Base-by-base conservation (phyloP, 1,139 yeast genomes). In the Suhomyces coccinellae region DNA sequence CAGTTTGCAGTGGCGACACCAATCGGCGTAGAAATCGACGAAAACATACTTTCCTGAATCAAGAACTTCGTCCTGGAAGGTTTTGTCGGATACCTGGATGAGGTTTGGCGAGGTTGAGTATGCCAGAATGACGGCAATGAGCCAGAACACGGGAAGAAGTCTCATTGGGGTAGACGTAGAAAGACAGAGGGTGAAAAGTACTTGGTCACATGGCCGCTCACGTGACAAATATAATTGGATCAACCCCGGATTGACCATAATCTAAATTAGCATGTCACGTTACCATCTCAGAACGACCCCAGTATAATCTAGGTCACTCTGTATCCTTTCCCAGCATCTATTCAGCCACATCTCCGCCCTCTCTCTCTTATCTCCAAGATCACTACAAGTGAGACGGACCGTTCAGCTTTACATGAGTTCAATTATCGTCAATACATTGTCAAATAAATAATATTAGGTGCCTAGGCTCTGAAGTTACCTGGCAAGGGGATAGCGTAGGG, bases 1-100 rank as follows among this genome's bases (percentile, higher is more conserved):
- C 44, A 71, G 75, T 63, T 81, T 80, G 66, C 95, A 87, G 66
- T 87, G 91, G 41, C 87, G 77, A 59, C 95, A 87, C 95, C 95
- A 87, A 44, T 79, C 80, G 32, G 93, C 88, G 56, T 85, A 85
- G 58, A 85, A 85, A 49, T 87, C 87, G 41, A 87, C 87, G 49
- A 87, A 72, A 0, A 88, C 75, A 49, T 78, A 81, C 53, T 84
- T 80, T 8, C 81, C 84, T 0, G 84, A 73, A 15, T 73, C 67
- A 42, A 76, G 62, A 12, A 83, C 85, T 31, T 79, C 62, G 17
- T 72, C 75, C 40, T 80, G 79, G 58, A 87, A 81, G 49, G 73
- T 77, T 43, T 72, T 67, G 52, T 74, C 79, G 48, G 63, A 66
- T 26, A 69, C 69, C 50, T 62, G 64, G 15, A 55, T 40, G 14